phyloP scores from a whole-genome alignment of 2,329 filamentous ascomycete species.

The Microthyrium microscopicum region DNA sequence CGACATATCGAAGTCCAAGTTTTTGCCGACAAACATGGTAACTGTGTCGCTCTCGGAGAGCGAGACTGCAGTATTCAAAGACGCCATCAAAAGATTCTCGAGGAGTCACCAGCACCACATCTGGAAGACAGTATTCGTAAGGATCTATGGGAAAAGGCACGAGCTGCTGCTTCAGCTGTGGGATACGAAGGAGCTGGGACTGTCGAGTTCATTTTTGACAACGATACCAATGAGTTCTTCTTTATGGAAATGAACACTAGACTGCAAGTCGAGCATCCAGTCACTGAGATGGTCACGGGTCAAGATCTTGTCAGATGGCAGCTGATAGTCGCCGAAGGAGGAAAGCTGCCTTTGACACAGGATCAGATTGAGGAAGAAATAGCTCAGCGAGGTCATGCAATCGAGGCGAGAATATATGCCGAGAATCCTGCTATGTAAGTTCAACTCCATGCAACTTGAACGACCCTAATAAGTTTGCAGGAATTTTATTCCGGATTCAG shows the following conservation, averaged over 20 bases:
- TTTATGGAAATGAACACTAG: slow-evolving; percentile 66
- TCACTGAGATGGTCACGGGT: slow-evolving; percentile 65
- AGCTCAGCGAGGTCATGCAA: slow-evolving; percentile 60
- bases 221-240: slow-evolving; percentile 48
- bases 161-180: slow-evolving; percentile 45
- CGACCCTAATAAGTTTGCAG: slow-evolving; percentile 12
- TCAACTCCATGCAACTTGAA: neutral
- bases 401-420: slow-evolving; percentile 92
- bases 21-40: slow-evolving; percentile 49
- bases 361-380: slow-evolving; percentile 54
- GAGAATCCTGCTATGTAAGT: slow-evolving; percentile 68
- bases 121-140: slow-evolving; percentile 41
- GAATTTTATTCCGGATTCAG: slow-evolving; percentile 89
- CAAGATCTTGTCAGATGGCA: slow-evolving; percentile 89
- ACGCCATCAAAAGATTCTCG: slow-evolving; percentile 49
- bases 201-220: slow-evolving; percentile 54
- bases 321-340: slow-evolving; percentile 64
- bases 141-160: slow-evolving; percentile 48
- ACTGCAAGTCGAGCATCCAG: slow-evolving; percentile 91
- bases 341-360: slow-evolving; percentile 49
- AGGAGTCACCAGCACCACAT: slow-evolving; percentile 49
- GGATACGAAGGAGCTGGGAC: slow-evolving; percentile 50
- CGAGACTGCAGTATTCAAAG: slow-evolving; percentile 50
- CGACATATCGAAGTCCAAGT: slow-evolving; percentile 52
- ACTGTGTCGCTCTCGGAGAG: slow-evolving; percentile 47